Conservation (phyloP, 139 green algal genomes). For the Coelastrella sp. region DNA sequence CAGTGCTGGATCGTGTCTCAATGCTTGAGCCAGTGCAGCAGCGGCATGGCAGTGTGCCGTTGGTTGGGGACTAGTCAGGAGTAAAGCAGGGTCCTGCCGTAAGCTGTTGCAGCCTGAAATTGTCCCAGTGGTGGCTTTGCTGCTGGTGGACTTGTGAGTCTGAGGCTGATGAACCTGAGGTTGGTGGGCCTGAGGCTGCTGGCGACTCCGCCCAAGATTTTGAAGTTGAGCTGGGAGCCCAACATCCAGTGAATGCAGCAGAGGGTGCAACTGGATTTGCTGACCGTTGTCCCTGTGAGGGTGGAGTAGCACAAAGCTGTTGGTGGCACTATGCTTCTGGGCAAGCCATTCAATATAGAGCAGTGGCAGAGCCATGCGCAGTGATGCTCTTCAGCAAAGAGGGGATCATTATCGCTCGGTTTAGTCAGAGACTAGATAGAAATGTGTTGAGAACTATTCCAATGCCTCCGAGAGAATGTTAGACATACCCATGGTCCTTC, state of each 20-base stretch:
- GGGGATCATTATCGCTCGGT: too few species aligned
- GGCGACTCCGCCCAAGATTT: background rate
- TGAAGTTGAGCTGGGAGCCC: background rate
- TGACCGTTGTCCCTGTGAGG: background rate
- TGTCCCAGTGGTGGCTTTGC: background rate
- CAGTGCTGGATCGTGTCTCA: background rate
- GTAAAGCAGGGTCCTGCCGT: too few species aligned
- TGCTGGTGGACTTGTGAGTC: background rate
- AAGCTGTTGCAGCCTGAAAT: background rate
- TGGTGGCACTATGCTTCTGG: too few species aligned
- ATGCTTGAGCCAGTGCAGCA: background rate
- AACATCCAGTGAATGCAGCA: conserved; percentile 6
- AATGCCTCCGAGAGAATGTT: too few species aligned
- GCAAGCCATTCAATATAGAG: too few species aligned
- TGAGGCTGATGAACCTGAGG: background rate
- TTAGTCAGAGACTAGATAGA: too few species aligned
- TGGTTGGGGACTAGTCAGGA: too few species aligned
- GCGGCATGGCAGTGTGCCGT: background rate
- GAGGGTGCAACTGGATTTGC: background rate
- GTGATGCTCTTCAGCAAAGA: too few species aligned
- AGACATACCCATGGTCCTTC: too few species aligned
- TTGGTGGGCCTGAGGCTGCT: background rate
- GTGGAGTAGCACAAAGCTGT: too few species aligned
- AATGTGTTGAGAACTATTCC: too few species aligned
- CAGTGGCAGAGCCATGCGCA: too few species aligned